Evolutionary conservation across 2,329 filamentous ascomycete species (phyloP), one percentile per base, ranked within the genome.

Genomic region (Lasiodiplodia citricola): DNA sequence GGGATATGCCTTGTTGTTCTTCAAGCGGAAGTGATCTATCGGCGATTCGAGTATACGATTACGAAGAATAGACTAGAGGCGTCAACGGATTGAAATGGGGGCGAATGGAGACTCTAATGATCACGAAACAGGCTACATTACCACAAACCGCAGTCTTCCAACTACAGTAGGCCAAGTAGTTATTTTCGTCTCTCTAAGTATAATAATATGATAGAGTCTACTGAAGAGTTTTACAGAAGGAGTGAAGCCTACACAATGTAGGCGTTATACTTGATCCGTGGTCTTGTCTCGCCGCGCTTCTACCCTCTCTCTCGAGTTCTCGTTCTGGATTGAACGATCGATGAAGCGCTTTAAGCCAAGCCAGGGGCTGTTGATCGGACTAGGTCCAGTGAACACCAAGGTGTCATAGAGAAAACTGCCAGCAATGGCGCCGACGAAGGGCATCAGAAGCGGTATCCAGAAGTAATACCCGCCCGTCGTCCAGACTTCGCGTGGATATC

Each of bases 401-500:
- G 87, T 75, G 75, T 92, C 90, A 75, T 92, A 92, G 28, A 92
- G 72, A 75, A 89, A 88, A 2, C 87, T 90, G 3, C 90, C 90
- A 71, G 90, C 87, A 0, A 83, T 77, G 72, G 84, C 87, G 5
- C 91, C 91, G 11, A 86, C 77, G 75, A 93, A 92, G 0, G 91
- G 91, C 2, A 89, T 85, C 31, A 28, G 38, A 50, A 71, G 55
- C 68, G 82, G 72, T 80, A 90, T 87, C 90, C 90, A 93, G 75
- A 92, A 92, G 75, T 92, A 93, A 75, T 92, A 91, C 14, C 84
- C 84, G 2, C 90, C 90, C 0, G 88, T 87, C 11, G 83, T 85
- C 88, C 89, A 93, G 0, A 92, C 90, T 62, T 90, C 85, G 60
- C 77, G 78, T 0, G 89, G 89, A 74, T 93, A 93, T 2, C 91